Percentiles rank a stretch among this genome's conserved stretches.
These are phyloP conservation scores for Cercophora samala DNA, from an alignment of 495 filamentous ascomycete genomes.

Conservation along the genomic window DNA sequence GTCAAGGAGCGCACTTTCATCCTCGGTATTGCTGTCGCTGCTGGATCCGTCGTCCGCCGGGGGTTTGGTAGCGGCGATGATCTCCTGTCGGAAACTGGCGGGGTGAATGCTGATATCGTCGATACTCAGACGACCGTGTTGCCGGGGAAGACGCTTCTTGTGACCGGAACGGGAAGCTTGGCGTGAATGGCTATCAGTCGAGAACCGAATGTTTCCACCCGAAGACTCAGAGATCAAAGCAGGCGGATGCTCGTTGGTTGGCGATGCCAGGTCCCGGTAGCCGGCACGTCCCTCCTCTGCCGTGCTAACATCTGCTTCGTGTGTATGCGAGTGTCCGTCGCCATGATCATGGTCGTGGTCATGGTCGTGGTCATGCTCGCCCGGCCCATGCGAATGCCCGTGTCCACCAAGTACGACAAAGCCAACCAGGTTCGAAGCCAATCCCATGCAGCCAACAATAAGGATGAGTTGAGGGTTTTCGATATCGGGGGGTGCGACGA, in stretches of 20 bases:
- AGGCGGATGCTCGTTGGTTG: not conserved
- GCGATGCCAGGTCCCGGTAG: constrained; percentile 14
- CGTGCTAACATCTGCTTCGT: constrained; percentile 32
- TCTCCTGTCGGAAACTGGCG: constrained; percentile 84
- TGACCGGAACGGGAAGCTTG: constrained; percentile 23
- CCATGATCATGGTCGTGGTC: constrained; percentile 65
- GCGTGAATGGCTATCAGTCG: constrained; percentile 12
- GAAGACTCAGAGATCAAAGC: constrained; percentile 11
- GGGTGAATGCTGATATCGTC: constrained; percentile 83
- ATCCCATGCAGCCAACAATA: constrained; percentile 78
- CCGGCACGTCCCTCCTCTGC: constrained; percentile 31
- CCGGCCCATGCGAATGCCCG: constrained; percentile 73
- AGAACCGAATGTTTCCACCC: constrained; percentile 40
- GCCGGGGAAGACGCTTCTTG: constrained; percentile 50
- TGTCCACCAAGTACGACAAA: constrained; percentile 90
- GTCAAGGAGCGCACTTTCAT: constrained; percentile 36
- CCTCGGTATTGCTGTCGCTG: constrained; percentile 49
- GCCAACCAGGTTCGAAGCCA: constrained; percentile 87
- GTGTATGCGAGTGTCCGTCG: constrained; percentile 38
- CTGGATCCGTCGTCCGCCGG: constrained; percentile 49
- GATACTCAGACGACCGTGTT: constrained; percentile 51
- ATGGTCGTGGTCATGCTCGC: constrained; percentile 46
- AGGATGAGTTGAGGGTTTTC: constrained; percentile 78
- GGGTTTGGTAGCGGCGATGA: constrained; percentile 68
- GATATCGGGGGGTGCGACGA: constrained; percentile 85